Base-by-base conservation (phyloP, 331 rosid species). In the Quercus tomentella region DNA sequence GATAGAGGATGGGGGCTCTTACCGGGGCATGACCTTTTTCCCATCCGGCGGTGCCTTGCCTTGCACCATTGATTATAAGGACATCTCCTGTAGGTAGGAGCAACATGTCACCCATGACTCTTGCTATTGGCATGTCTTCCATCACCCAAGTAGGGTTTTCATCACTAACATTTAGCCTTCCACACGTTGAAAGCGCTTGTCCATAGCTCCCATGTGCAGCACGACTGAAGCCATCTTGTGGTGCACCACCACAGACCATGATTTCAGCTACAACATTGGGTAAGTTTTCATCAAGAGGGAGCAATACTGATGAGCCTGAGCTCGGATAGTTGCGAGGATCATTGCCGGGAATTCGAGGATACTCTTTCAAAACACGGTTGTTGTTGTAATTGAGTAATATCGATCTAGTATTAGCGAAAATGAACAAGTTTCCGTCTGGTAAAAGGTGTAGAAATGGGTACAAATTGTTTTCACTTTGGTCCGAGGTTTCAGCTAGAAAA, bases 271-370 rank as follows among this genome's bases (percentile, higher is more conserved):
- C 87, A 0, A 74, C 23, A 28, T 4, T 1, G 7, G 18, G 77
- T 11, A 54, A 18, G 73, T 82, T 90, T 58, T 93, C 93, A 23
- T 91, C 89, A 2, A 93, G 4, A 9, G 98, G 98, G 4, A 93
- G 92, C 72, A 93, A 88, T 4, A 93, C 86, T 0, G 98, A 90
- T 3, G 98, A 90, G 15, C 97, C 97, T 0, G 95, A 62, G 82
- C 98, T 93, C 0, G 98, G 97, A 58, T 93, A 91, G 77, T 93
- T 93, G 1, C 92, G 86, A 16, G 98, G 97, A 3, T 91, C 89
- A 0, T 73, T 82, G 8, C 87, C 90, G 0, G 95, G 91, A 25
- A 93, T 90, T 0, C 51, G 70, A 21, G 97, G 98, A 65, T 88
- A 85, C 76, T 89, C 90, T 78, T 81, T 89, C 9, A 90, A 28